Conservation (phyloP, 1,139 yeast genomes). For the Yamadazyma jaroonii region DNA sequence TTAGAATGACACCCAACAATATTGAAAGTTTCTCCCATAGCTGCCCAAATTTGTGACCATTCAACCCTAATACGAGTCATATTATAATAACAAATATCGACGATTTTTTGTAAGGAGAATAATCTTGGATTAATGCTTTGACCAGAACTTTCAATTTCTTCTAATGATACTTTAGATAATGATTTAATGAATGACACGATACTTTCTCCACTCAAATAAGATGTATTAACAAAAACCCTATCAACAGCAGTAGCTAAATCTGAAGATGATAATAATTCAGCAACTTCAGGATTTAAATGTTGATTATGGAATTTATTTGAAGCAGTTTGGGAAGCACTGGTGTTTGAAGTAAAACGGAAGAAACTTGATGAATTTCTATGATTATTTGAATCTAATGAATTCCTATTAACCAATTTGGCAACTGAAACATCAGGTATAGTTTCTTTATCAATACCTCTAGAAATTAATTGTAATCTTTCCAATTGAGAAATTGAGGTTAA, state of each 20-base stretch:
- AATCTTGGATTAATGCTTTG: slow-evolving; percentile 81
- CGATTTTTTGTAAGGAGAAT: slow-evolving; percentile 90
- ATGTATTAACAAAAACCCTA: slow-evolving; percentile 80
- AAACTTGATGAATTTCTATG: slow-evolving; percentile 45
- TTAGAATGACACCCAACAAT: slow-evolving; percentile 80
- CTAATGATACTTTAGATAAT: slow-evolving; percentile 79
- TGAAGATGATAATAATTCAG: slow-evolving; percentile 60
- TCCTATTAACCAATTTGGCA: slow-evolving; percentile 63
- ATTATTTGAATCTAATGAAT: slow-evolving; percentile 52
- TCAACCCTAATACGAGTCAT: slow-evolving; percentile 95
- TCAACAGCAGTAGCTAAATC: slow-evolving; percentile 85
- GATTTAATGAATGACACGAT: slow-evolving; percentile 87
- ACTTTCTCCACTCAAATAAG: slow-evolving; percentile 76
- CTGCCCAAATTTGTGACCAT: slow-evolving; percentile 95
- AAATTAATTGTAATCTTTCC: slow-evolving; percentile 83
- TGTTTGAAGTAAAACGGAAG: slow-evolving; percentile 36
- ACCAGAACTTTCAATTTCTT: slow-evolving; percentile 89
- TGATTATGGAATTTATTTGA: slow-evolving; percentile 45
- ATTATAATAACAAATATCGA: slow-evolving; percentile 95
- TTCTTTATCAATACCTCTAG: slow-evolving; percentile 84
- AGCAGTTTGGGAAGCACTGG: slow-evolving; percentile 42
- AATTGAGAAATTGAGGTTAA: slow-evolving; percentile 83
- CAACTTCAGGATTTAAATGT: slow-evolving; percentile 36
- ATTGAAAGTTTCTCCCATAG: slow-evolving; percentile 88
- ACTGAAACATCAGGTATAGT: slow-evolving; percentile 81